These are phyloP conservation scores for Colletotrichum tanaceti DNA, from an alignment of 2,329 filamentous ascomycete species.

Conservation along the genomic window DNA sequence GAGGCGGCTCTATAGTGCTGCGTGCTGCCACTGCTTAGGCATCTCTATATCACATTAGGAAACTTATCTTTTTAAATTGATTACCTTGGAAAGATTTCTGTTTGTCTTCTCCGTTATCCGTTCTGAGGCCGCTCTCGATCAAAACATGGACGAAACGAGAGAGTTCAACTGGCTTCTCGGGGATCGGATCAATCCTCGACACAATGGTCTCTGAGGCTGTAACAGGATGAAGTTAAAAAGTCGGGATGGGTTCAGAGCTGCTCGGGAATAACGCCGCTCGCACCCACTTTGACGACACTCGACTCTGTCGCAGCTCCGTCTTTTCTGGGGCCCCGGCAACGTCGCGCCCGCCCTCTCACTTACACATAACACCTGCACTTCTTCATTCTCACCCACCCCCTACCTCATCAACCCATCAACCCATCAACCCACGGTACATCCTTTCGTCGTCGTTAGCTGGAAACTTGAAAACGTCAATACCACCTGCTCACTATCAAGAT, in stretches of 20 bases:
- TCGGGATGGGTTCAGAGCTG: conserved; percentile 2
- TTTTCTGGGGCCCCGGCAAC: conserved; percentile 33
- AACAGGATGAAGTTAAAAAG: background rate
- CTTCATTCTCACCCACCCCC: background rate
- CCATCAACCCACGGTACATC: background rate
- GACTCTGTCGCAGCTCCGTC: conserved; percentile 1
- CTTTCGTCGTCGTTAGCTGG: too few species aligned
- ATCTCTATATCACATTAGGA: conserved; percentile 32
- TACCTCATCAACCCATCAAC: background rate
- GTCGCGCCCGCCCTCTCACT: conserved; percentile 16
- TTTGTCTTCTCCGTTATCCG: background rate
- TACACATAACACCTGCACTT: conserved; percentile 12
- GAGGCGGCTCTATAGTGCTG: conserved; percentile 5
- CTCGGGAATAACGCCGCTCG: conserved; percentile 6
- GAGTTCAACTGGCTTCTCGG: background rate
- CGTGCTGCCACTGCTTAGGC: conserved; percentile 19
- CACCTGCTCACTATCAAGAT: conserved; percentile 43
- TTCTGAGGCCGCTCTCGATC: background rate
- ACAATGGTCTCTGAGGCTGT: background rate
- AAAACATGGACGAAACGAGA: background rate
- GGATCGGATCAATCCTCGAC: background rate
- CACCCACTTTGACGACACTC: conserved; percentile 18
- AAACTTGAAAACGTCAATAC: background rate
- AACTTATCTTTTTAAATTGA: conserved; percentile 31
- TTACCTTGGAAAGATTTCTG: conserved; percentile 13